Evolutionary conservation across 805 yeast species (phyloP).

Genomic region (Hanseniaspora clermontiae): DNA sequence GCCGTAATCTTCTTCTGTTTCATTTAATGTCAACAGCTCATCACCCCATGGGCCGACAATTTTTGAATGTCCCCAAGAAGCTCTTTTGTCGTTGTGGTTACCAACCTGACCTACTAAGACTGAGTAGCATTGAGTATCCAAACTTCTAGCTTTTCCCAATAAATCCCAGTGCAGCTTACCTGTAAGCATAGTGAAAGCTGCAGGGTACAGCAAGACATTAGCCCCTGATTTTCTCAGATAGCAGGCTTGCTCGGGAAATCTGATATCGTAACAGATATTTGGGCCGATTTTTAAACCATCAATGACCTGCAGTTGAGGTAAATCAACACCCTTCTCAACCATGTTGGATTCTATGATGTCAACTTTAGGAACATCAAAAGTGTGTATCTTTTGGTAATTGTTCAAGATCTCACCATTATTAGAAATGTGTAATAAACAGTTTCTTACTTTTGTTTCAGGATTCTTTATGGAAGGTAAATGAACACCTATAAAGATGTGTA

Average conservation of each 20-base stretch:
- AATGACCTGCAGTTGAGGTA: constrained; percentile 30
- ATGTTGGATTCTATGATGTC: constrained; percentile 62
- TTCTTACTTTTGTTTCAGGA: constrained; percentile 39
- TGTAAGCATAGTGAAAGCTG: constrained; percentile 85
- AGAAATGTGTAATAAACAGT: constrained; percentile 61
- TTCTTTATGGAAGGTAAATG: constrained; percentile 55
- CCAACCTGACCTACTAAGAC: constrained; percentile 86
- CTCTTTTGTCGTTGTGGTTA: constrained; percentile 46
- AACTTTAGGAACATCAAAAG: constrained; percentile 72
- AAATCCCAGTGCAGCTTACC: constrained; percentile 86
- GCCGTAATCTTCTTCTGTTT: constrained; percentile 32
- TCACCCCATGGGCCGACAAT: constrained; percentile 91
- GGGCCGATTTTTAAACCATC: constrained; percentile 37
- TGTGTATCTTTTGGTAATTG: constrained; percentile 71
- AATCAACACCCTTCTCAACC: constrained; percentile 61
- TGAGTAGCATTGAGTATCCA: constrained; percentile 78
- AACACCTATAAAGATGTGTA: constrained; percentile 72
- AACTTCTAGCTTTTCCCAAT: constrained; percentile 71
- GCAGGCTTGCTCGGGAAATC: constrained; percentile 73
- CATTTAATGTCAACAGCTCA: constrained; percentile 46
- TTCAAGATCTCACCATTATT: constrained; percentile 51
- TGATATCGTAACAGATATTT: constrained; percentile 72
- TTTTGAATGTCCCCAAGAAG: constrained; percentile 76
- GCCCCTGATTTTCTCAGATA: constrained; percentile 59
- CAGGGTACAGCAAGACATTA: constrained; percentile 65